phyloP scores from a whole-genome alignment of 2,329 filamentous ascomycete genomes.

The Aspergillus glaucus region DNA sequence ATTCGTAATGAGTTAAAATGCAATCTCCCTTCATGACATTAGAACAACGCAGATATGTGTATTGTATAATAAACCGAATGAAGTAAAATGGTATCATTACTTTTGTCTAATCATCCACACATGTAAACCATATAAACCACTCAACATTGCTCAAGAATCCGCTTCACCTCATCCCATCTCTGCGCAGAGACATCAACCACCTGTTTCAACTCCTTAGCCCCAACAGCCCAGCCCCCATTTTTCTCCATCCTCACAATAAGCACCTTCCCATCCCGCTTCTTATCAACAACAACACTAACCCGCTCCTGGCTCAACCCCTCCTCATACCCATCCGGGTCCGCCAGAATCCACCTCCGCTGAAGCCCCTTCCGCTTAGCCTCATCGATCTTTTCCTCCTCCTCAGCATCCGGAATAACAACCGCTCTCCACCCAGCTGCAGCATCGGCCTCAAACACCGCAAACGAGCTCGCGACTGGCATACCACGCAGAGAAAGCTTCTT shows the following conservation, averaged over 20 bases:
- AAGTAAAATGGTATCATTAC: slow-evolving; percentile 21
- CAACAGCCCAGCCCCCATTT: slow-evolving; percentile 67
- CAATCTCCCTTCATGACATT: neutral
- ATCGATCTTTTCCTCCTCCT: slow-evolving; percentile 31
- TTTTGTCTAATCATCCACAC: neutral
- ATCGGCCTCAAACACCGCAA: slow-evolving; percentile 66
- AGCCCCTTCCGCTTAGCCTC: slow-evolving; percentile 38
- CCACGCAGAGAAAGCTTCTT: slow-evolving; percentile 55
- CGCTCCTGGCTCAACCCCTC: slow-evolving; percentile 76
- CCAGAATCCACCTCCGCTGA: slow-evolving; percentile 61
- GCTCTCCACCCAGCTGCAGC: slow-evolving; percentile 33
- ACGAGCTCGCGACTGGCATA: slow-evolving; percentile 70
- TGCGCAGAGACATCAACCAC: slow-evolving; percentile 55
- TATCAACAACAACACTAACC: slow-evolving; percentile 76
- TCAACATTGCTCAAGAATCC: slow-evolving; percentile 32
- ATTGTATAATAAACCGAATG: neutral
- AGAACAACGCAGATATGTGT: neutral
- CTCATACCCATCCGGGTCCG: slow-evolving; percentile 86
- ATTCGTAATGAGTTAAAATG: neutral
- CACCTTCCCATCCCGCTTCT: slow-evolving; percentile 42
- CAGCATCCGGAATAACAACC: slow-evolving; percentile 28
- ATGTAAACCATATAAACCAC: slow-evolving; percentile 1
- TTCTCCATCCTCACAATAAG: slow-evolving; percentile 70
- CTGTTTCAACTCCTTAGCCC: slow-evolving; percentile 54
- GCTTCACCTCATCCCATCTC: slow-evolving; percentile 58